A percentile compares a stretch with the other conserved stretches of the same genome.
Conservation (phyloP, 1,139 yeast genomes). For the Saccharomyces hybrid region DNA sequence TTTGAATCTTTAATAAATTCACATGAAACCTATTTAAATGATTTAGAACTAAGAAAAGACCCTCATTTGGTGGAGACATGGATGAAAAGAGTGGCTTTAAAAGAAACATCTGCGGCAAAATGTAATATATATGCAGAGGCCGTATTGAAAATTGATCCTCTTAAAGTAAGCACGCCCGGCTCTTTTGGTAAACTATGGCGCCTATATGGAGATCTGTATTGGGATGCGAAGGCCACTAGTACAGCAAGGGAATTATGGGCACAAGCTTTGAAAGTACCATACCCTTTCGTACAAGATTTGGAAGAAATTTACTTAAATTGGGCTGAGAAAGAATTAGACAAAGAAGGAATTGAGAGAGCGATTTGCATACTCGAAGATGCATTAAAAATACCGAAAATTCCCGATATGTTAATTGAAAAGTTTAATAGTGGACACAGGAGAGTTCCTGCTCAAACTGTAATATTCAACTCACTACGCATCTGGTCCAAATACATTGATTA, state of each 20-base stretch:
- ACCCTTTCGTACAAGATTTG: conserved; percentile 52
- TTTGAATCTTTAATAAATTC: conserved; percentile 52
- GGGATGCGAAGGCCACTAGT: conserved; percentile 44
- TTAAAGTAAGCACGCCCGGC: conserved; percentile 39
- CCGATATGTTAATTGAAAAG: conserved; percentile 20
- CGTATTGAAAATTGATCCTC: conserved; percentile 58
- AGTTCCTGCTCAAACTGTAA: conserved; percentile 48
- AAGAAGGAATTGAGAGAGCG: conserved; percentile 49
- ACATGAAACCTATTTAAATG: conserved; percentile 54
- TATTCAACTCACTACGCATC: conserved; percentile 53
- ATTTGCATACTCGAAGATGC: conserved; percentile 47
- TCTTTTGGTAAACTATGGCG: conserved; percentile 57
- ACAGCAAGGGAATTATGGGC: conserved; percentile 62
- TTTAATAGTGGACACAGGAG: conserved; percentile 28
- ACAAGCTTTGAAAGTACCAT: conserved; percentile 68
- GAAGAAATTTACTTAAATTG: conserved; percentile 65
- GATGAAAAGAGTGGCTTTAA: conserved; percentile 51
- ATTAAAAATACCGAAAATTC: conserved; percentile 38
- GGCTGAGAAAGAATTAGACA: conserved; percentile 50
- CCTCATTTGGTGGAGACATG: conserved; percentile 58
- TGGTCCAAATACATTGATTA: conserved; percentile 76
- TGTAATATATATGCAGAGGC: conserved; percentile 61
- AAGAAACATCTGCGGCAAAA: conserved; percentile 35
- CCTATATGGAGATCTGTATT: conserved; percentile 59
- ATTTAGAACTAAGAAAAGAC: conserved; percentile 58